Base-by-base conservation (phyloP, 495 filamentous ascomycete genomes). In the Penicillium waksmanii region DNA sequence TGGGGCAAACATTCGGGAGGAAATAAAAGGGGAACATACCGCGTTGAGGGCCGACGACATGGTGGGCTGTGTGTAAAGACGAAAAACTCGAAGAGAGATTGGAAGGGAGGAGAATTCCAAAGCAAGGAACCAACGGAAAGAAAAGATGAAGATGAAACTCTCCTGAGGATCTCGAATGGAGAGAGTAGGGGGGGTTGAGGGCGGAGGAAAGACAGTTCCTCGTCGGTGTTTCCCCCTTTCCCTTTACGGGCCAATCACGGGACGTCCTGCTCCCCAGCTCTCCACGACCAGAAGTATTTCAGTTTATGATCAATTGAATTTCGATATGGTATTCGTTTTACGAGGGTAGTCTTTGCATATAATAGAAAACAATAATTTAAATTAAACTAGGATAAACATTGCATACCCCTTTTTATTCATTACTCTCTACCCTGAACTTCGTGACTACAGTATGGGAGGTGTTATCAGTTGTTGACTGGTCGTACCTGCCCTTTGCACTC, bases 41-140 rank as follows among this genome's bases (percentile, higher is more conserved):
- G 84, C 83, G 76, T 79, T 85, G 64, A 84, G 72, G 60, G 82
- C 80, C 61, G 84, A 84, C 73, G 84, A 86, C 84, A 86, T 86
- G 71, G 68, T 80, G 75, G 73, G 61, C 56, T 67, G 56, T 44
- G 42, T 44, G 17, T 17, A 58, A 61, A 56, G 61, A 65, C 46
- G 56, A 67, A 40, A 57, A 56, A 68, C 34, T 62, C 63, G 53
- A 63, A 27, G 61, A 33, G 51, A 63, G 55, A 53, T 52, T 60
- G 57, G 49, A 57, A 50, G 47, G 57, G 52, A 44, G 51, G 25
- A 31, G 57, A 40, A 56, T 56, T 47, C 43, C 54, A 55, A 58
- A 50, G 50, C 25, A 64, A 66, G 54, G 66, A 57, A 64, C 50
- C 51, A 62, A 58, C 40, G 51, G 58, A 51, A 71, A 50, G 57